phyloP scores from a whole-genome alignment of 202 grass and related monocot species.

The Alloteropsis angusta region DNA sequence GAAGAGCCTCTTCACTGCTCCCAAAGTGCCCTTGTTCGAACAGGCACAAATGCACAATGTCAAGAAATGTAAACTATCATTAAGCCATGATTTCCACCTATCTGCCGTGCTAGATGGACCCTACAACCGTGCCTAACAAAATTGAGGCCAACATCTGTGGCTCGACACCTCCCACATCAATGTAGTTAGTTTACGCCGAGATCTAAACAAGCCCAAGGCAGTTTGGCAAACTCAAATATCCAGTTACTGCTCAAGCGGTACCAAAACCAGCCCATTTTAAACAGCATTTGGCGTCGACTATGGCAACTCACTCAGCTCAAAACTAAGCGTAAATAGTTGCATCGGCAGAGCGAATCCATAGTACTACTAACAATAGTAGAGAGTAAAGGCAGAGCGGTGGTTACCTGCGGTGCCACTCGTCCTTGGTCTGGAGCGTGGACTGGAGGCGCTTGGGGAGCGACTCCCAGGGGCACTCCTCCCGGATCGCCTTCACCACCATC shows the following conservation, averaged over 20 bases:
- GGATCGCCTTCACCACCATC: constrained; percentile 80
- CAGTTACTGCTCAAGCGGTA: background rate
- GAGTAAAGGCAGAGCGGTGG: background rate
- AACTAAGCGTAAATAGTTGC: background rate
- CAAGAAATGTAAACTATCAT: background rate
- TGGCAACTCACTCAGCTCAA: background rate
- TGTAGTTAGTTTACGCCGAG: constrained; percentile 8
- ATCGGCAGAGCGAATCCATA: constrained; percentile 6
- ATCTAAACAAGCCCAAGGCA: constrained; percentile 8
- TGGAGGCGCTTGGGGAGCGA: constrained; percentile 82
- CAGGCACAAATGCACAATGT: background rate
- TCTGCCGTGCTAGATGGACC: background rate
- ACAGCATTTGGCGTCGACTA: background rate
- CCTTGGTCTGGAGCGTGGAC: constrained; percentile 55
- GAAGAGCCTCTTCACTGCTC: background rate
- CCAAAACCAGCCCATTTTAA: background rate
- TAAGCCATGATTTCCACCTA: background rate
- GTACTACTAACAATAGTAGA: too few species aligned
- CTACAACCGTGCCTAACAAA: background rate
- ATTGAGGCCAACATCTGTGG: background rate
- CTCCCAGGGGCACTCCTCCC: constrained; percentile 81
- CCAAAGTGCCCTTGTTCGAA: background rate
- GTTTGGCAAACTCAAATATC: background rate
- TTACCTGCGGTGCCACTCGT: constrained; percentile 87
- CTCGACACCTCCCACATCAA: background rate